Percentiles rank a stretch among this genome's conserved stretches.
phyloP scores from a whole-genome alignment of 768 basidiomycete genomes.

The Termitomyces sp. region DNA sequence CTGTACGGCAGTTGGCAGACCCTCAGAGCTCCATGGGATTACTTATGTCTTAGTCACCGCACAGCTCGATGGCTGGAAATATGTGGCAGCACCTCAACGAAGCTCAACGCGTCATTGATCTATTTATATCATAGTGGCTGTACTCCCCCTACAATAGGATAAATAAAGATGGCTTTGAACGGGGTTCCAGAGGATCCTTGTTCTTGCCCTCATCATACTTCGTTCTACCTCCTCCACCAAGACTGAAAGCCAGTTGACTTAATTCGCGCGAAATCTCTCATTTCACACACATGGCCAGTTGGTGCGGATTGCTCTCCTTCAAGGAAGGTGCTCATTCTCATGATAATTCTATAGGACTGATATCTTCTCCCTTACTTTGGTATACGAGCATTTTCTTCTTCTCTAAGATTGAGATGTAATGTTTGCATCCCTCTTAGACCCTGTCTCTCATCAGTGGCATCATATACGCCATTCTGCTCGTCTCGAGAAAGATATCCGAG shows the following conservation, averaged over 20 bases:
- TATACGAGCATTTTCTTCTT: conserved; percentile 19
- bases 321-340: neutral
- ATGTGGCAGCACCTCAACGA: neutral
- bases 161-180: neutral
- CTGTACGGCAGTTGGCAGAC: too few species aligned
- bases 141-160: neutral
- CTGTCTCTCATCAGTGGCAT: conserved; percentile 39
- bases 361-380: conserved; percentile 32
- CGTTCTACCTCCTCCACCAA: neutral
- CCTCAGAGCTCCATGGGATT: too few species aligned
- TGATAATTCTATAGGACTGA: conserved; percentile 28
- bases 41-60: too few species aligned
- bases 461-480: conserved; percentile 35
- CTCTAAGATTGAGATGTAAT: neutral
- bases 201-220: neutral
- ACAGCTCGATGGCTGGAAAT: neutral
- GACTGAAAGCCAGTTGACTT: neutral
- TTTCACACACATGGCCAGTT: conserved; percentile 8
- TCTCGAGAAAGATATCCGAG: conserved; percentile 32
- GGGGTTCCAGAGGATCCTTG: neutral
- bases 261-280: neutral
- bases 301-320: conserved; percentile 1
- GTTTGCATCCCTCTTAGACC: conserved; percentile 29
- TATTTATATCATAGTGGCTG: conserved; percentile 1
- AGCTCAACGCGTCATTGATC: neutral